phyloP scores from a whole-genome alignment of 192 early-diverging fungal genomes.

The Phycomyces blakesleeanus region DNA sequence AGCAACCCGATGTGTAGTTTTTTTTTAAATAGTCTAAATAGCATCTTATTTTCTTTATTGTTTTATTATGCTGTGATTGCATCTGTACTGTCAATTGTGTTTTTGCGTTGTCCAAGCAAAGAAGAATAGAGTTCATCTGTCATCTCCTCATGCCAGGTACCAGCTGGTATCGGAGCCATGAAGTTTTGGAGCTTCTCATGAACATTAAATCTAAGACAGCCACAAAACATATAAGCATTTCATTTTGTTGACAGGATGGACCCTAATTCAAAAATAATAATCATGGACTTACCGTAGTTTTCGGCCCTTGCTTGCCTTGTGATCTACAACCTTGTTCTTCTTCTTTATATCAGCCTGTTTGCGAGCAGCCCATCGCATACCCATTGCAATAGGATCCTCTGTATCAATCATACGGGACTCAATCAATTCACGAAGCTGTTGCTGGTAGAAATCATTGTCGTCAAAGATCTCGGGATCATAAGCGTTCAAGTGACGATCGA shows the following conservation, averaged over 20 bases:
- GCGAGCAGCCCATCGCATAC: conserved; percentile 79
- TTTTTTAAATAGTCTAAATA: not conserved
- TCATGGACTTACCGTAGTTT: conserved; percentile 63
- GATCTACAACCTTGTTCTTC: conserved; percentile 77
- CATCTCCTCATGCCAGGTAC: conserved; percentile 93
- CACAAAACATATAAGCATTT: no score
- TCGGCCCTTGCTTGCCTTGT: conserved; percentile 87
- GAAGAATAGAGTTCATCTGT: conserved; percentile 84
- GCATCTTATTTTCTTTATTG: not conserved
- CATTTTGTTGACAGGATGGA: no score
- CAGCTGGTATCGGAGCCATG: conserved; percentile 89
- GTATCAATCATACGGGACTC: conserved; percentile 90
- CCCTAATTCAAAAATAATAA: no score
- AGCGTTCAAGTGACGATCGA: conserved; percentile 61
- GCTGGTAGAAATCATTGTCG: conserved; percentile 94
- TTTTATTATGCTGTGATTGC: not conserved
- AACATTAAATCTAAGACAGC: conserved; percentile 75
- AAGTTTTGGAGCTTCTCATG: conserved; percentile 96
- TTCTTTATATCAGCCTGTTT: conserved; percentile 62
- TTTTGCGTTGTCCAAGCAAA: conserved; percentile 65
- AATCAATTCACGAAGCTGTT: conserved; percentile 90
- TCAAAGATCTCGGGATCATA: conserved; percentile 91
- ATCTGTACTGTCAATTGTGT: not conserved
- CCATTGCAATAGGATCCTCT: conserved; percentile 80
- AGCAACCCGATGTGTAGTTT: no score